Conservation (phyloP, 2,329 filamentous ascomycete species). For the Ilyonectria mors-panacis region DNA sequence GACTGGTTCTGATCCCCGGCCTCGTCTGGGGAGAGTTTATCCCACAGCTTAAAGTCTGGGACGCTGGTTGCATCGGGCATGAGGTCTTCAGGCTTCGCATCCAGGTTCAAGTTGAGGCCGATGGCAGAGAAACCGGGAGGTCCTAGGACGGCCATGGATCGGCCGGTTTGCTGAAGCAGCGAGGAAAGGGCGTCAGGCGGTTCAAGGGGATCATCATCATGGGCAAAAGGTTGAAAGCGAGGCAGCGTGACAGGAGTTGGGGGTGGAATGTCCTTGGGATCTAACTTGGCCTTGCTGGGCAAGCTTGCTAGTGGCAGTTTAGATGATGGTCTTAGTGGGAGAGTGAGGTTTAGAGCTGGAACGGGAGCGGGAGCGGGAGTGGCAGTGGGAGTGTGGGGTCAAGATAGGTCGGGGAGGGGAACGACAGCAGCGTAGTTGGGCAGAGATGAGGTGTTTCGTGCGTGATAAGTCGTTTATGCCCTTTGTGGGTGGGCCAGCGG, state of each 20-base stretch:
- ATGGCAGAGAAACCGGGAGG: constrained; percentile 70
- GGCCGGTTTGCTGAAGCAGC: constrained; percentile 68
- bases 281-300: constrained; percentile 50
- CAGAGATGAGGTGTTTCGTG: constrained; percentile 4
- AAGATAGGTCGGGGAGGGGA: background rate
- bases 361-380: constrained; percentile 22
- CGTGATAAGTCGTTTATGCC: background rate
- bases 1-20: constrained; percentile 64
- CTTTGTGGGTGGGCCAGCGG: background rate
- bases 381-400: constrained; percentile 33
- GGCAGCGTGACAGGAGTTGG: constrained; percentile 70
- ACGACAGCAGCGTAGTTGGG: background rate
- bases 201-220: constrained; percentile 49
- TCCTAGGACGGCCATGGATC: constrained; percentile 57
- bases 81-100: constrained; percentile 64
- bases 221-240: constrained; percentile 57
- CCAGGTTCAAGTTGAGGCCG: constrained; percentile 68
- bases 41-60: constrained; percentile 69
- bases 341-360: constrained; percentile 28
- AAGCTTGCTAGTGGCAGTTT: constrained; percentile 48
- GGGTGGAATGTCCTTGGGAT: constrained; percentile 68
- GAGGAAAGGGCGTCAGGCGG: constrained; percentile 59
- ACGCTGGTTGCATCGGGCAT: constrained; percentile 68
- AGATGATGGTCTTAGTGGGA: constrained; percentile 38
- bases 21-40: constrained; percentile 63